Evolutionary conservation across 1,139 yeast genomes (phyloP), one percentile per base, ranked within the genome.

Genomic region (Meyerozyma carpophila): DNA sequence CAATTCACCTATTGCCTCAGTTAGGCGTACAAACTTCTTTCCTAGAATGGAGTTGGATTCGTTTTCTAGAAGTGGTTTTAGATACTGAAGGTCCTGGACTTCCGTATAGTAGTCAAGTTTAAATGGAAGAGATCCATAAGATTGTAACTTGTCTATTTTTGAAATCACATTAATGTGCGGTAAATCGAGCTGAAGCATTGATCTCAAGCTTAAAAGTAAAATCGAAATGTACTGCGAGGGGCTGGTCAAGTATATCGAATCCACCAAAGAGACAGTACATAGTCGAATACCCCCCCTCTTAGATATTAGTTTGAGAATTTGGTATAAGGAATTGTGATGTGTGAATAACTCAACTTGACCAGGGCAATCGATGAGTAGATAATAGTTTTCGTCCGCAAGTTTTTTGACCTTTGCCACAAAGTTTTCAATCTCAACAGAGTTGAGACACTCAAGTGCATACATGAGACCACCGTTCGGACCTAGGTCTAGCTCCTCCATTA

Each of bases 391-490:
- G 13, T 78, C 73, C 25, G 75, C 67, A 16, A 91, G 66, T 39
- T 73, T 67, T 43, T 76, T 74, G 14, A 90, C 68, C 59, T 78
- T 80, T 5, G 67, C 67, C 5, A 87, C 64, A 55, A 93, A 81
- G 43, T 73, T 71, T 32, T 85, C 90, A 10, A 77, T 55, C 1
- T 67, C 67, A 10, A 57, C 59, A 27, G 62, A 63, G 45, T 60
- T 66, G 39, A 82, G 66, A 28, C 81, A 74, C 56, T 93, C 98
- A 55, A 94, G 66, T 0, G 98, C 97, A 63, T 79, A 85, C 79
- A 94, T 82, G 31, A 94, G 65, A 0, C 96, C 97, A 32, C 99
- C 99, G 56, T 94, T 94, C 0, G 99, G 99, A 0, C 99, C 99
- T 28, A 79, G 57, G 28, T 74, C 73, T 50, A 86, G 80, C 49